Evolutionary conservation across 2,329 filamentous ascomycete genomes (phyloP).

Genomic region (Fusarium floridanum): DNA sequence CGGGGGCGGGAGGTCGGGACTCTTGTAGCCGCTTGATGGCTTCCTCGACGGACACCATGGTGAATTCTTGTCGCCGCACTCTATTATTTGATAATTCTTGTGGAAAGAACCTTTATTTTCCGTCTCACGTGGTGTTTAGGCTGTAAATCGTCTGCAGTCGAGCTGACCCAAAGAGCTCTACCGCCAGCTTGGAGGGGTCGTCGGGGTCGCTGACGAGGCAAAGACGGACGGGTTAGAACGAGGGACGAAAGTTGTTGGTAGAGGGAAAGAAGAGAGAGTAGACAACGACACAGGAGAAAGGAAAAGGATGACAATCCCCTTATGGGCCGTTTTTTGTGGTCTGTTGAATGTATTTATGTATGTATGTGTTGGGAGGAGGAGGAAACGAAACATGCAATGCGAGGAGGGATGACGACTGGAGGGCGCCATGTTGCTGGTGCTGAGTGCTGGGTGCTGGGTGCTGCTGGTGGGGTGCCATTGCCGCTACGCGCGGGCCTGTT

Average conservation of each 20-base stretch:
- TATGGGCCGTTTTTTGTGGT: conserved; percentile 30
- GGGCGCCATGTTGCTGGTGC: conserved; percentile 18
- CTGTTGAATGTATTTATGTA: conserved; percentile 26
- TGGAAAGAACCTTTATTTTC: not conserved
- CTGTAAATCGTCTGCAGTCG: conserved; percentile 6
- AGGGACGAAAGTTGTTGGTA: conserved; percentile 6
- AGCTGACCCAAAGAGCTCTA: conserved; percentile 8
- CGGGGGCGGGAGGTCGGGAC: too few relatives aligned
- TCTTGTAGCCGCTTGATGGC: conserved; percentile 62
- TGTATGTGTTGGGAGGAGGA: conserved; percentile 11
- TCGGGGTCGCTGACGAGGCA: conserved; percentile 18
- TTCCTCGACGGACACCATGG: conserved; percentile 54
- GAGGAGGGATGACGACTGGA: conserved; percentile 34
- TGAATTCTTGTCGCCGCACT: not conserved
- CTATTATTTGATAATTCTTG: not conserved
- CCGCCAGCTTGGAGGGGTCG: conserved; percentile 28
- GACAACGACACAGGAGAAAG: not conserved
- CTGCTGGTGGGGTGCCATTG: conserved; percentile 27
- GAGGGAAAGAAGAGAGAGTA: not conserved
- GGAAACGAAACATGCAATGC: conserved; percentile 24
- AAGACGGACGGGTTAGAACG: not conserved
- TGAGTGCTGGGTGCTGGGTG: not conserved
- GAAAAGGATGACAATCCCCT: conserved; percentile 7
- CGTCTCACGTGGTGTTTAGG: conserved; percentile 8
- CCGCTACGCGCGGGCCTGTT: conserved; percentile 31